Evolutionary conservation across 1,139 yeast genomes (phyloP).

Genomic region (Saccharomycopsis crataegensis): DNA sequence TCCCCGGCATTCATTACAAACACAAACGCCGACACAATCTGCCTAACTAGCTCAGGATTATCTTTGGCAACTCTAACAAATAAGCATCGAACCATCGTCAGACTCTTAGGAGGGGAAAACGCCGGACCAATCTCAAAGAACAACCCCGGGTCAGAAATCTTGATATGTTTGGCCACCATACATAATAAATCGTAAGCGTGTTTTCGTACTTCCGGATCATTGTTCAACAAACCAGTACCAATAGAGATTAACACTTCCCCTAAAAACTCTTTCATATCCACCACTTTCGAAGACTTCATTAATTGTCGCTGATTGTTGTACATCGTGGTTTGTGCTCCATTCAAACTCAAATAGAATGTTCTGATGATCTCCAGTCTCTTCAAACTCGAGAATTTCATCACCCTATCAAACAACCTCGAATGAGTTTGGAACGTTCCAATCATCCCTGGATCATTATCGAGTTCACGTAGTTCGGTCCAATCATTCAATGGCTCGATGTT

Average conservation of each 20-base stretch:
- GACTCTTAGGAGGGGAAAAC: constrained; percentile 1
- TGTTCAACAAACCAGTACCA: constrained; percentile 7
- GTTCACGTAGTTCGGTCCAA: constrained; percentile 3
- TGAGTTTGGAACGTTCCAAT: background rate
- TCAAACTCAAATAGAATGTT: constrained; percentile 3
- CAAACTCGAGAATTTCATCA: background rate
- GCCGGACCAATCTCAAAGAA: constrained; percentile 2
- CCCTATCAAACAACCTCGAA: background rate
- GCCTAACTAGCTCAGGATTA: background rate
- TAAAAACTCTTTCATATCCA: background rate
- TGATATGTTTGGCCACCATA: background rate
- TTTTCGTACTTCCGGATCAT: constrained; percentile 3
- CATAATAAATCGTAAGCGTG: constrained; percentile 5
- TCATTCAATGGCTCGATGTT: constrained; percentile 4
- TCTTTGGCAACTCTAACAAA: background rate
- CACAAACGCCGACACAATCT: background rate
- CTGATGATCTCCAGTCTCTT: constrained; percentile 1
- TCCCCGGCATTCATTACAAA: background rate
- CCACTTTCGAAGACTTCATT: background rate
- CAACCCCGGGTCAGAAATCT: background rate
- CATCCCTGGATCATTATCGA: background rate
- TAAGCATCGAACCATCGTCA: background rate
- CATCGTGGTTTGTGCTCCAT: background rate
- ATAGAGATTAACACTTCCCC: constrained; percentile 8
- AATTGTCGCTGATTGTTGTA: background rate